Evolutionary conservation across 768 basidiomycete genomes (phyloP).

Genomic region (Boletellus ananas): DNA sequence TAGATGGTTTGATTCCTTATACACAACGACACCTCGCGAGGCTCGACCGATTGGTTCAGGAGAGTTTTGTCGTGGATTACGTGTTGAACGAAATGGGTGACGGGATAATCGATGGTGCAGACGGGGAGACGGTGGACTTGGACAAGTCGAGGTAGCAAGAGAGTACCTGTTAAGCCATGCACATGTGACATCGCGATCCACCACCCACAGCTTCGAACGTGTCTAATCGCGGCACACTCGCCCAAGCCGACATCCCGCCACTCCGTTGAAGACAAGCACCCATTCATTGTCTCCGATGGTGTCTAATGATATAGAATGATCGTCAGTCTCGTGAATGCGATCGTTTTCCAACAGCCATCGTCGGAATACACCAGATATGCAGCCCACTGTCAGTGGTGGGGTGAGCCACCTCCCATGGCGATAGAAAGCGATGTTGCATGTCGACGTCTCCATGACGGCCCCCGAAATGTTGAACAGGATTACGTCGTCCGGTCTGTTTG

Average conservation of each 20-base stretch:
- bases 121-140: slow-evolving; percentile 47
- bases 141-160: slow-evolving; percentile 24
- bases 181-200: background rate
- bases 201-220: background rate
- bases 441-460: slow-evolving; percentile 60
- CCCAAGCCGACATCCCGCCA: slow-evolving; percentile 65
- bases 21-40: slow-evolving; percentile 88
- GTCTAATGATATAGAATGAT: slow-evolving; percentile 39
- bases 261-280: slow-evolving; percentile 70
- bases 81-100: slow-evolving; percentile 85
- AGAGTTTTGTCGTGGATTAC: slow-evolving; percentile 94
- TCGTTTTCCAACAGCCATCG: slow-evolving; percentile 64
- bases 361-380: slow-evolving; percentile 68
- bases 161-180: slow-evolving; percentile 13
- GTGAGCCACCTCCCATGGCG: slow-evolving; percentile 61
- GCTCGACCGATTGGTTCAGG: slow-evolving; percentile 84
- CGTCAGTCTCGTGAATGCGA: slow-evolving; percentile 49
- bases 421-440: slow-evolving; percentile 69
- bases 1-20: slow-evolving; percentile 89
- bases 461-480: slow-evolving; percentile 54
- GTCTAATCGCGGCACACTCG: slow-evolving; percentile 8
- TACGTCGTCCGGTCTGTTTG: slow-evolving; percentile 46
- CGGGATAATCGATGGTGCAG: slow-evolving; percentile 57
- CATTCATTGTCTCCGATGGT: slow-evolving; percentile 52
- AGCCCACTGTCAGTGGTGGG: slow-evolving; percentile 56